These are phyloP conservation scores for Betula pendula DNA, from an alignment of 306 rosid genomes.

Conservation along the genomic window DNA sequence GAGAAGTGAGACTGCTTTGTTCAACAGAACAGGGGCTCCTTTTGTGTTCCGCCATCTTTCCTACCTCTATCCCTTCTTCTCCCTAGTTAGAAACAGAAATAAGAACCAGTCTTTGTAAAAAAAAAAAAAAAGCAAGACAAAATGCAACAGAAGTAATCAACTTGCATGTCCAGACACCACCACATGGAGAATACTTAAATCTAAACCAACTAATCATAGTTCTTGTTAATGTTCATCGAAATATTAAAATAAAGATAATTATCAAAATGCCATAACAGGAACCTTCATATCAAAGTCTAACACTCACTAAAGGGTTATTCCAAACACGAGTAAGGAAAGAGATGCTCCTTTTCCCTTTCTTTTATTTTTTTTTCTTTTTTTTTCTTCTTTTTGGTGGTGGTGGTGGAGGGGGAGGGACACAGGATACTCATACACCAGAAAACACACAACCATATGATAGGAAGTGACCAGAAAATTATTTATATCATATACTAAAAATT, in stretches of 20 bases:
- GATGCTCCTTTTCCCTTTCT: background rate
- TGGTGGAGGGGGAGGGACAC: background rate
- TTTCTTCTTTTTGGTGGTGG: background rate
- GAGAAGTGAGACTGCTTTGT: conserved; percentile 58
- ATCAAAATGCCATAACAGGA: background rate
- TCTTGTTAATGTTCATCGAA: background rate
- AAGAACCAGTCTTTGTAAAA: conserved; percentile 21
- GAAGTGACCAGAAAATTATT: conserved; percentile 1
- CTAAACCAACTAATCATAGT: background rate
- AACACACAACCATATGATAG: background rate
- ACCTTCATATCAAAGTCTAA: background rate
- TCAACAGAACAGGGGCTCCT: conserved; percentile 83
- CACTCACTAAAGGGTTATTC: background rate
- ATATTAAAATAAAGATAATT: background rate
- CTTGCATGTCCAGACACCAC: background rate
- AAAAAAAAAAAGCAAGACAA: conserved; percentile 7
- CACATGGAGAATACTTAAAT: background rate
- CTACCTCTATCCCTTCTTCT: conserved; percentile 72
- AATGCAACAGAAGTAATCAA: background rate
- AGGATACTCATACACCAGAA: background rate
- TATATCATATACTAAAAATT: background rate
- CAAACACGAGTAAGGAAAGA: background rate
- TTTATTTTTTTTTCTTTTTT: background rate
- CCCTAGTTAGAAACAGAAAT: conserved; percentile 36
- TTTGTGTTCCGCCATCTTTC: conserved; percentile 82